Evolutionary conservation across 139 green algal genomes (phyloP), one percentile per base, ranked within the genome.

Genomic region (Pseudopediastrum boryanum): DNA sequence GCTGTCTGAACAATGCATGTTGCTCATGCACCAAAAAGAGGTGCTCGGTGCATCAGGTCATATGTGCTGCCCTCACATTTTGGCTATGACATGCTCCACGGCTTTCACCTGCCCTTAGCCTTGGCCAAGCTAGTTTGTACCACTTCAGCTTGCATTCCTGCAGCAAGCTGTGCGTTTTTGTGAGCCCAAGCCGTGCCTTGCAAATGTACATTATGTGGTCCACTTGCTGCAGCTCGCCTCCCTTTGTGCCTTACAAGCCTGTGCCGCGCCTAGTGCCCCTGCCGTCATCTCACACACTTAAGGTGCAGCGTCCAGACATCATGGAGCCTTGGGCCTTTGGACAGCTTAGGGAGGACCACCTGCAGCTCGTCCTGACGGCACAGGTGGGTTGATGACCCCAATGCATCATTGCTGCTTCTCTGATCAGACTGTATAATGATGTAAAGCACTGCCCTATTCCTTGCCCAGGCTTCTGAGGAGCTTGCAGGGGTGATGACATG

Each of bases 241-340:
- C 86, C 19, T 93, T 93, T 81, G 88, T 90, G 31, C 89, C 88
- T 2, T 92, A 90, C 78, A 91, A 92, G 74, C 86, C 89, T 5
- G 87, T 94, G 51, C 91, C 91, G 0, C 85, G 87, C 39, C 75
- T 95, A 50, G 91, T 93, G 65, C 91, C 89, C 9, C 78, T 95
- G 78, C 91, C 91, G 5, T 27, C 35, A 27, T 71, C 75, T 42
- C 90, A 94, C 79, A 93, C 83, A 1, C 82, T 94, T 35, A 56
- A 78, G 16, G 90, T 94, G 25, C 80, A 85, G 73, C 76, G 78
- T 21, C 89, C 89, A 5, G 78, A 90, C 59, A 48, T 83, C 62
- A 59, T 89, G 4, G 66, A 81, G 13, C 54, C 80, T 3, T 48
- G 71, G 19, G 76, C 82, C 2, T 95, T 92, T 79, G 89, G 91